Percentiles rank a stretch among this genome's conserved stretches.
These are phyloP conservation scores for Cystofilobasidium bisporidii DNA, from an alignment of 768 basidiomycete species.

Conservation along the genomic window DNA sequence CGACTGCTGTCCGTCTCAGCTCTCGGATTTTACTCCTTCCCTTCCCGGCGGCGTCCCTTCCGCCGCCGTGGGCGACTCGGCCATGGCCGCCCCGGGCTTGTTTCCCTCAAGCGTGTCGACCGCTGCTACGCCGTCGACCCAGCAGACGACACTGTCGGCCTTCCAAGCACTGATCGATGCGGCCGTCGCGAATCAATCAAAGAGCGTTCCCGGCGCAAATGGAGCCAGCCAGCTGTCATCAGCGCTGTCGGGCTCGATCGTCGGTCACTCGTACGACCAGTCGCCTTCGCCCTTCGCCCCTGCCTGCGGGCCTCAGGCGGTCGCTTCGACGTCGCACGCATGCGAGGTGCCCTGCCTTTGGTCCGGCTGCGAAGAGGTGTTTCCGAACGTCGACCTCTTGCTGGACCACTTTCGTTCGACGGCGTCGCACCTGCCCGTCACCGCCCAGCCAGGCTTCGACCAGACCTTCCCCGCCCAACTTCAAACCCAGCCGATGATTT, in stretches of 20 bases:
- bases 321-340: background rate
- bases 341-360: constrained; percentile 15
- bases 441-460: background rate
- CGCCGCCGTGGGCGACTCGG: background rate
- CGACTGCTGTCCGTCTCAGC: constrained; percentile 16
- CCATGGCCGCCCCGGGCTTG: background rate
- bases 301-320: background rate
- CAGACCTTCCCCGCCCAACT: background rate
- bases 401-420: constrained; percentile 26
- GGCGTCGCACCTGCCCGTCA: constrained; percentile 12
- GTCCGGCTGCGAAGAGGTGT: constrained; percentile 21
- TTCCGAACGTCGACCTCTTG: constrained; percentile 18
- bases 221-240: background rate
- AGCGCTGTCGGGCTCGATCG: background rate
- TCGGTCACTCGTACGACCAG: background rate
- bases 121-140: background rate
- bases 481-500: background rate
- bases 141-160: background rate
- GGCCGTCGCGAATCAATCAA: background rate
- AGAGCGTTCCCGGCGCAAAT: background rate
- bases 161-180: constrained; percentile 5
- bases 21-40: background rate
- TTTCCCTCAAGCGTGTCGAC: background rate
- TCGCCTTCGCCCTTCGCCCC: background rate
- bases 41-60: background rate